Base-by-base conservation (phyloP, 1,284 basidiomycete genomes). In the Trichosporon sp. region DNA sequence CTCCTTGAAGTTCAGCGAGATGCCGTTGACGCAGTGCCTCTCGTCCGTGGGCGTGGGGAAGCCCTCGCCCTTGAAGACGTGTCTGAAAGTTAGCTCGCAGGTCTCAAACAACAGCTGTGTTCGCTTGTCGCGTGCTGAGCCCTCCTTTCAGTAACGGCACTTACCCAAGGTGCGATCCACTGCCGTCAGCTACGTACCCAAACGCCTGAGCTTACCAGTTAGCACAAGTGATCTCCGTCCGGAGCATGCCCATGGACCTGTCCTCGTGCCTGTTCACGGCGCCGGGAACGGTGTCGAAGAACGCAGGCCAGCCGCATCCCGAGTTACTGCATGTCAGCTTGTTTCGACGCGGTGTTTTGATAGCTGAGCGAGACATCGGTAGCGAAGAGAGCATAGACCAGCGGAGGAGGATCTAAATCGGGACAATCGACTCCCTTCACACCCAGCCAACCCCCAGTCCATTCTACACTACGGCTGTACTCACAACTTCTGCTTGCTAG, bases 251-350 rank as follows among this genome's bases (percentile, higher is more conserved):
- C 71, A 80, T 79, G 11, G 79, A 78, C 27, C 69, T 66, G 70
- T 82, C 81, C 56, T 78, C 77, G 57, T 82, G 79, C 44, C 83
- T 84, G 61, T 79, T 84, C n/a, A 96, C 91, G 13, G 94, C 91
- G 34, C 93, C 94, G 1, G 93, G 94, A 64, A 96, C 87, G 2
- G 92, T 91, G 74, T 95, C 93, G 76, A 90, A 97, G 84, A 95
- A 97, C 0, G 93, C 93, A n/a, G 93, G 94, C 93, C 93, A 97
- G 32, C 93, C 94, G 74, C 93, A 97, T 10, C 92, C 92, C 63
- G 90, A 92, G 72, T 90, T 85, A 81, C 77, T 80, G 57, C 9
- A 14, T n/a, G 60, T 72, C 56, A 71, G 65, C 60, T 21, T 5
- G 3, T 16, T 21, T 14, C 14, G 8, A 16, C 3, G 34, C 34